Evolutionary conservation across 1,284 basidiomycete species (phyloP).

Genomic region (Sporisorium sorghi): DNA sequence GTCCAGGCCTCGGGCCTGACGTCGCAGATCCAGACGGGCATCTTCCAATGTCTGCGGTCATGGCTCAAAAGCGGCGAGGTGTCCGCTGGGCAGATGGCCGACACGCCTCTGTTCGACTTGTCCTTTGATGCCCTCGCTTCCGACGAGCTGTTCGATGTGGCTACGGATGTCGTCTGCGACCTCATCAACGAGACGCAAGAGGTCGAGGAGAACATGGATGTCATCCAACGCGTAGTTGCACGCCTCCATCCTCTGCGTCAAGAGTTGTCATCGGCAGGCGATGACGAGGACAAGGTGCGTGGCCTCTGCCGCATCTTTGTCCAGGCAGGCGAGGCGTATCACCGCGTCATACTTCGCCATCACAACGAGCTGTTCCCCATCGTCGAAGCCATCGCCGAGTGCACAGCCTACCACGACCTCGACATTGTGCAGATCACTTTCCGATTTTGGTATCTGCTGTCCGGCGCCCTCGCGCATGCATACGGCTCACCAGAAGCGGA

Average conservation of each 20-base stretch:
- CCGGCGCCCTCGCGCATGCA: conserved; percentile 72
- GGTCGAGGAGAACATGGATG: conserved; percentile 89
- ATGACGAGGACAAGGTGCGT: conserved; percentile 86
- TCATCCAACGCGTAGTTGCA: conserved; percentile 88
- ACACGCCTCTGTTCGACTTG: conserved; percentile 84
- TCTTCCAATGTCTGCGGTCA: conserved; percentile 86
- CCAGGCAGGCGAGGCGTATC: conserved; percentile 96
- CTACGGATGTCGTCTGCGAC: conserved; percentile 91
- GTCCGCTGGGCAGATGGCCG: conserved; percentile 76
- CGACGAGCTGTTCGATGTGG: conserved; percentile 89
- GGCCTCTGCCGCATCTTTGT: conserved; percentile 92
- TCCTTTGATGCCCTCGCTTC: conserved; percentile 62
- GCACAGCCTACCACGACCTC: conserved; percentile 90
- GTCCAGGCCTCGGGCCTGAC: conserved; percentile 88
- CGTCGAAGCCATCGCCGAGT: conserved; percentile 92
- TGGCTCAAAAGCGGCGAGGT: conserved; percentile 93
- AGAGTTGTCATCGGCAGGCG: conserved; percentile 57
- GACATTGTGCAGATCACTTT: conserved; percentile 98
- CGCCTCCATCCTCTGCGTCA: conserved; percentile 56
- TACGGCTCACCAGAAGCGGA: conserved; percentile 54
- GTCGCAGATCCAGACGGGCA: conserved; percentile 80
- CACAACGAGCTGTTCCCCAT: conserved; percentile 90
- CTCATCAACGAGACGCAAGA: conserved; percentile 99
- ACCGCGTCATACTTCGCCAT: conserved; percentile 87
- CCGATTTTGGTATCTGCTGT: conserved; percentile 90